phyloP scores from a whole-genome alignment of 805 yeast genomes.

The Kregervanrija fluxuum region DNA sequence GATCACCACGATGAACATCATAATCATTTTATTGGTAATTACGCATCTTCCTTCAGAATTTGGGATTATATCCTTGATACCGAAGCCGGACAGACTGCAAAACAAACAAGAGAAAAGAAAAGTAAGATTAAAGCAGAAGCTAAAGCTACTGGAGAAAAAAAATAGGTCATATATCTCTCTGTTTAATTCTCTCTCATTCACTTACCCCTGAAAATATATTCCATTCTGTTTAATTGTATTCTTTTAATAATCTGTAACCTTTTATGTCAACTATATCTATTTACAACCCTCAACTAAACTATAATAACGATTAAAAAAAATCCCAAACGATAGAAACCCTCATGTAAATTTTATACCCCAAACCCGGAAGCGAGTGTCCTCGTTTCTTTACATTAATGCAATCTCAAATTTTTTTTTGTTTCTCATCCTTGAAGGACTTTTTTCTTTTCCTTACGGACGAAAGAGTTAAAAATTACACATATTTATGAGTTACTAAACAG shows the following conservation, averaged over 20 bases:
- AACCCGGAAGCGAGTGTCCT: too few species aligned
- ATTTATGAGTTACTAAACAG: too few species aligned
- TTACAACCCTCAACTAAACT: neutral
- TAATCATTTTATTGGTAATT: conserved; percentile 91
- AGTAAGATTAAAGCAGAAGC: conserved; percentile 50
- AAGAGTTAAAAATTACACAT: too few species aligned
- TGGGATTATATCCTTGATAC: conserved; percentile 87
- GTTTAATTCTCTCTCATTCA: too few species aligned
- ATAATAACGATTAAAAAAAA: too few species aligned
- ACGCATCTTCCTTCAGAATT: conserved; percentile 92
- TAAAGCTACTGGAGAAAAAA: conserved; percentile 16
- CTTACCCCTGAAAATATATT: too few species aligned
- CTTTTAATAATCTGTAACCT: neutral
- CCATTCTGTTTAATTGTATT: neutral
- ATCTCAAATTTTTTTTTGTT: too few species aligned
- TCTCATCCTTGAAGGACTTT: too few species aligned
- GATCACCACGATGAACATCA: conserved; percentile 98
- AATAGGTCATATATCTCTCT: neutral
- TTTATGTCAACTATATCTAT: neutral
- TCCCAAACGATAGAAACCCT: too few species aligned
- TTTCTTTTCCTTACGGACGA: too few species aligned
- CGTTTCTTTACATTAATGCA: too few species aligned
- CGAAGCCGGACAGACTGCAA: conserved; percentile 83
- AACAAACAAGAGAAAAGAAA: conserved; percentile 61
- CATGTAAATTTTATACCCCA: too few species aligned